These are phyloP conservation scores for Spirogloea muscicola DNA, from an alignment of 139 green algal species.

Conservation along the genomic window DNA sequence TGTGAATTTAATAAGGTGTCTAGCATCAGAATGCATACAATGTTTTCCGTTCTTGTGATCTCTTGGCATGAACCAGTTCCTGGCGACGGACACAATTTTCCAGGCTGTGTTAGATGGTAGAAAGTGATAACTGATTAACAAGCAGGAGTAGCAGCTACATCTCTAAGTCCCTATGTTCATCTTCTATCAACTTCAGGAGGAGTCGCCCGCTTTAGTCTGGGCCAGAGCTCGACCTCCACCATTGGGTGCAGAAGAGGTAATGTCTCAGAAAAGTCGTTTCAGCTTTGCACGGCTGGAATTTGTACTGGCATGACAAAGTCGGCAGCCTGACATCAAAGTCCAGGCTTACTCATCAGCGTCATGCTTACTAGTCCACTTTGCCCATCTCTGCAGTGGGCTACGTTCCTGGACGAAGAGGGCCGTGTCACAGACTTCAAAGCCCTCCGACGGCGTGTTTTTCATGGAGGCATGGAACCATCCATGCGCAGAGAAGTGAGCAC, in stretches of 20 bases:
- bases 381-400: slow-evolving; percentile 51
- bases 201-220: slow-evolving; percentile 10
- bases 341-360: too few species aligned
- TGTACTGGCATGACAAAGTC: too few species aligned
- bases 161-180: too few species aligned
- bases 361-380: too few species aligned
- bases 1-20: neutral
- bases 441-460: slow-evolving; percentile 62
- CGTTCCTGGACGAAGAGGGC: slow-evolving; percentile 58
- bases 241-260: slow-evolving; percentile 32
- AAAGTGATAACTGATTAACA: too few species aligned
- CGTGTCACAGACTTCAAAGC: slow-evolving; percentile 54
- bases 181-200: too few species aligned
- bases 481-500: slow-evolving; percentile 41
- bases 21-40: neutral
- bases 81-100: too few species aligned
- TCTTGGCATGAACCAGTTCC: neutral
- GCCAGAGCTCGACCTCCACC: slow-evolving; percentile 32
- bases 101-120: too few species aligned
- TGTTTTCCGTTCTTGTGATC: neutral
- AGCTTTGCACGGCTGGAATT: too few species aligned
- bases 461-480: slow-evolving; percentile 57
- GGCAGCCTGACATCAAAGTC: too few species aligned
- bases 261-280: too few species aligned
- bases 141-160: too few species aligned